A percentile compares a stretch with the other conserved stretches of the same genome.
Evolutionary conservation across 2,329 filamentous ascomycete genomes (phyloP).

Genomic region (Penicillium sp.): DNA sequence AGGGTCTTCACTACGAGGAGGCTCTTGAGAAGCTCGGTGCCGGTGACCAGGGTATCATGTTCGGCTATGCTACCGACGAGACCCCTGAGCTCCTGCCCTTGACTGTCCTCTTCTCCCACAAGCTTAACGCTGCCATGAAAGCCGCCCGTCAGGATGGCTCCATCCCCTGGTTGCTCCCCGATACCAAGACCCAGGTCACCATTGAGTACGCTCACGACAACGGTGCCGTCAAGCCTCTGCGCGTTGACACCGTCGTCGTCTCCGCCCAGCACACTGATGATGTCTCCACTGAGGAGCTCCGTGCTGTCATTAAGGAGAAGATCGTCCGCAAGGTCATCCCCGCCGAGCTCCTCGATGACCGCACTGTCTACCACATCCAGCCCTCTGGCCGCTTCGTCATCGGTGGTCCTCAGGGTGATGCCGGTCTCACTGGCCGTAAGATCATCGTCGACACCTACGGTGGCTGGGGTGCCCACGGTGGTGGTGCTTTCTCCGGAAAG

Average conservation of each 20-base stretch:
- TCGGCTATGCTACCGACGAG: slow-evolving; percentile 98
- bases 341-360: slow-evolving; percentile 78
- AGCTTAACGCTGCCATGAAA: slow-evolving; percentile 92
- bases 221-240: slow-evolving; percentile 77
- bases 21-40: slow-evolving; percentile 95
- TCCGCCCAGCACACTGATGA: slow-evolving; percentile 86
- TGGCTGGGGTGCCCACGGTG: slow-evolving; percentile 98
- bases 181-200: slow-evolving; percentile 99
- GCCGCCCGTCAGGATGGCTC: slow-evolving; percentile 76
- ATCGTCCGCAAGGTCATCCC: slow-evolving; percentile 94
- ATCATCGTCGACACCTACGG: slow-evolving; percentile 99
- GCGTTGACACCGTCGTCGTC: slow-evolving; percentile 94
- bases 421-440: slow-evolving; percentile 96
- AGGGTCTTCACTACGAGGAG: slow-evolving; percentile 97
- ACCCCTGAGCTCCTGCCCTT: slow-evolving; percentile 93
- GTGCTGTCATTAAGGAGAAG: slow-evolving; percentile 93
- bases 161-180: slow-evolving; percentile 88
- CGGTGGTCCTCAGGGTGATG: slow-evolving; percentile 96
- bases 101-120: slow-evolving; percentile 87
- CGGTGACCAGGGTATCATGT: slow-evolving; percentile 99
- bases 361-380: slow-evolving; percentile 97
- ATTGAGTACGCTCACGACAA: slow-evolving; percentile 96
- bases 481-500: slow-evolving; percentile 99
- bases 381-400: slow-evolving; percentile 98
- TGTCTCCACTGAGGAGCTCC: slow-evolving; percentile 82